Conservation (phyloP, 2,329 filamentous ascomycete species). For the Fusarium ambrosium region DNA sequence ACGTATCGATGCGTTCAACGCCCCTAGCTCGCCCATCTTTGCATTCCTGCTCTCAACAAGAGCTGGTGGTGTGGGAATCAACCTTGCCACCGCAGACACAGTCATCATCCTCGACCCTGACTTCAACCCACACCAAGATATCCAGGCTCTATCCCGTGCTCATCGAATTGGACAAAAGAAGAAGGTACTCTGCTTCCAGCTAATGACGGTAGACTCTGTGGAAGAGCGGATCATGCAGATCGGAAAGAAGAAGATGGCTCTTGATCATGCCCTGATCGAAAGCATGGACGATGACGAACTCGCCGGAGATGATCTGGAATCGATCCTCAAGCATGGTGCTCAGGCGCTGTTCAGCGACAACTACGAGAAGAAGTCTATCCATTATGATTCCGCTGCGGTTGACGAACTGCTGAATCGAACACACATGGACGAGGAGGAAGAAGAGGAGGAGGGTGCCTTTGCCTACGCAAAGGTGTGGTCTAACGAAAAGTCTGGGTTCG, state of each 20-base stretch:
- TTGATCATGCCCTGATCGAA: constrained; percentile 96
- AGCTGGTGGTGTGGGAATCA: constrained; percentile 96
- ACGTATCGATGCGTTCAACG: constrained; percentile 94
- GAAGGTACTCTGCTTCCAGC: constrained; percentile 94
- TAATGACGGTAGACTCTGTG: constrained; percentile 89
- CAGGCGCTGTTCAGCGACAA: constrained; percentile 87
- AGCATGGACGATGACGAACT: constrained; percentile 89
- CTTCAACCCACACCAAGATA: constrained; percentile 98
- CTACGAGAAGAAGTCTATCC: constrained; percentile 77
- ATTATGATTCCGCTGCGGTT: constrained; percentile 85
- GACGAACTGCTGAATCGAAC: constrained; percentile 92
- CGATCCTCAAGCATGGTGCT: constrained; percentile 89
- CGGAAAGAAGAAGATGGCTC: constrained; percentile 93
- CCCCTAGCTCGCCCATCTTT: constrained; percentile 84
- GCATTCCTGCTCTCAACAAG: constrained; percentile 94
- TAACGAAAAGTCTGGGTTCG: constrained; percentile 79
- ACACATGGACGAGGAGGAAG: constrained; percentile 79
- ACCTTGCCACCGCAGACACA: constrained; percentile 95
- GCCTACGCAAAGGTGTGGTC: constrained; percentile 93
- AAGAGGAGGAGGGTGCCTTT: constrained; percentile 84
- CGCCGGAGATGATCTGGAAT: constrained; percentile 83
- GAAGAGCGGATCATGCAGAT: constrained; percentile 98
- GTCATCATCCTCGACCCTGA: constrained; percentile 98
- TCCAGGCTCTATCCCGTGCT: constrained; percentile 93
- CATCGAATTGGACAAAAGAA: constrained; percentile 97